A percentile compares a stretch with the other conserved stretches of the same genome.
Evolutionary conservation across 148 eudicot genomes (phyloP).

Genomic region (Polygonum aviculare): DNA sequence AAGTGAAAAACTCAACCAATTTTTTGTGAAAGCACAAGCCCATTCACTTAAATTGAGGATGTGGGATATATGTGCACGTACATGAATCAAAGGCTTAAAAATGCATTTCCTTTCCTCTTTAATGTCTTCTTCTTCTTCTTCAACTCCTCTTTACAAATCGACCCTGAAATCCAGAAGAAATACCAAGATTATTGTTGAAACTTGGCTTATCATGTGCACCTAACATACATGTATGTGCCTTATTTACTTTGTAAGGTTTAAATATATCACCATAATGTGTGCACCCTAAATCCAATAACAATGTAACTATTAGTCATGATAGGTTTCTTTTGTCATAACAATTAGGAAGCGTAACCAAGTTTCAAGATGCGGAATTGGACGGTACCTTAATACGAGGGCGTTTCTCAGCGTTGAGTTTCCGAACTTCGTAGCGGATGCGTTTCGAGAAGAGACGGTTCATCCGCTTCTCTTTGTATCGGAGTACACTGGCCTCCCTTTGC

Average conservation of each 20-base stretch:
- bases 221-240: not conserved
- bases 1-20: not conserved
- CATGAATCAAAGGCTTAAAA: not conserved
- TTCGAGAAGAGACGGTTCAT: constrained; percentile 61
- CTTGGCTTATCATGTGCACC: not conserved
- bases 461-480: constrained; percentile 74
- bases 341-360: no score
- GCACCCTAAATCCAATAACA: no score
- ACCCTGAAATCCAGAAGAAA: constrained; percentile 9
- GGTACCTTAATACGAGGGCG: constrained; percentile 70
- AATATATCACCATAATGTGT: no score
- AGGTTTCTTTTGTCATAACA: no score
- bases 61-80: not conserved
- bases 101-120: not conserved
- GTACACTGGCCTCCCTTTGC: constrained; percentile 53
- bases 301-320: no score
- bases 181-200: not conserved
- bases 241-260: no score
- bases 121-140: not conserved
- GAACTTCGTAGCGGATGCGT: constrained; percentile 56
- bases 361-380: not conserved
- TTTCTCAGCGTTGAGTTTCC: constrained; percentile 70
- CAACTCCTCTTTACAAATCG: constrained; percentile 17
- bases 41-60: not conserved
- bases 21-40: not conserved